Percentiles rank a stretch among this genome's conserved stretches.
phyloP scores from a whole-genome alignment of 2,329 filamentous ascomycete species.

The Alternaria arborescens region DNA sequence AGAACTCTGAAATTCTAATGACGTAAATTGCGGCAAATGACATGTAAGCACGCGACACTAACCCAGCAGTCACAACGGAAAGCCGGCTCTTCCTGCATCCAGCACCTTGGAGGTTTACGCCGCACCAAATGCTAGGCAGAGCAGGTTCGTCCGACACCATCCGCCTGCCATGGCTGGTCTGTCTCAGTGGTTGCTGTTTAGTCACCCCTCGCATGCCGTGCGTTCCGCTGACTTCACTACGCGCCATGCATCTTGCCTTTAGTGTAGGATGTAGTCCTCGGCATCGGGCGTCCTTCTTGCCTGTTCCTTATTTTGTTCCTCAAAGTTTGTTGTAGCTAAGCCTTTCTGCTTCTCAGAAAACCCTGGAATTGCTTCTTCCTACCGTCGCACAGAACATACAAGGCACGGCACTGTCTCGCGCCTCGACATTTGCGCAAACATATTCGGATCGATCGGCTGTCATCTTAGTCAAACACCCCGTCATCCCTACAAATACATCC shows the following conservation, averaged over 20 bases:
- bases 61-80: slow-evolving; percentile 10
- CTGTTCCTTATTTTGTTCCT: neutral
- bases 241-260: slow-evolving; percentile 3
- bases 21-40: slow-evolving; percentile 13
- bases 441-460: slow-evolving; percentile 1
- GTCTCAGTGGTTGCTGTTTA: neutral
- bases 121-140: slow-evolving; percentile 7
- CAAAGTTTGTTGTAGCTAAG: neutral
- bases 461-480: neutral
- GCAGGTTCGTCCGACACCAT: slow-evolving; percentile 14
- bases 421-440: neutral
- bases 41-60: slow-evolving; percentile 5
- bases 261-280: neutral
- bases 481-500: slow-evolving; percentile 3
- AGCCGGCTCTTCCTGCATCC: slow-evolving; percentile 14
- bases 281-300: neutral
- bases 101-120: neutral
- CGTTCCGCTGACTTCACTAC: slow-evolving; percentile 20
- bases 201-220: slow-evolving; percentile 12
- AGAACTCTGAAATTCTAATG: slow-evolving; percentile 5
- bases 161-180: neutral
- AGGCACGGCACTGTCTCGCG: slow-evolving; percentile 5
- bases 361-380: neutral
- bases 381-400: neutral
- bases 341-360: neutral